Evolutionary conservation across 2,329 filamentous ascomycete species (phyloP).

Genomic region (Cordyceps tenuipes): DNA sequence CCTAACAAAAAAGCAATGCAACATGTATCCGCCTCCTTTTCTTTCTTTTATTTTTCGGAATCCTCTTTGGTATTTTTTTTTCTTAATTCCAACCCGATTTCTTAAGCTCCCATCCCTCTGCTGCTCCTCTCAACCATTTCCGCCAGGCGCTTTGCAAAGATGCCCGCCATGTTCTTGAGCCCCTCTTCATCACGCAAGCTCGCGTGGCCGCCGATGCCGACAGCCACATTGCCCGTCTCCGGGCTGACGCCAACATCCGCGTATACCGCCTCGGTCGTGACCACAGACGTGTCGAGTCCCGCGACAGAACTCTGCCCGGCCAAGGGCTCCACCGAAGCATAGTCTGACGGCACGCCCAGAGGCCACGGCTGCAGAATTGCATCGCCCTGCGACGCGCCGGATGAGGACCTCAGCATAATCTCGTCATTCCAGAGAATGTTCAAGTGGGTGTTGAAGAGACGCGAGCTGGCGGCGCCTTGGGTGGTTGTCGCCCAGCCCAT

Average conservation of each 20-base stretch:
- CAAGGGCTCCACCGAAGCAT: neutral
- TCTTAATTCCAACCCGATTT: too few species aligned
- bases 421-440: slow-evolving; percentile 2
- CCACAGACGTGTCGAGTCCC: neutral
- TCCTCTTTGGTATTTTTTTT: too few species aligned
- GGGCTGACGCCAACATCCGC: neutral
- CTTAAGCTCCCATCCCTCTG: too few species aligned
- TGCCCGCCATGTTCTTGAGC: neutral
- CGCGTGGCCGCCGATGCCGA: neutral
- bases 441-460: neutral
- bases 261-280: neutral
- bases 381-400: neutral
- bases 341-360: neutral
- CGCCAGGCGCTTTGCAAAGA: neutral
- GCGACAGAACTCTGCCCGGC: neutral
- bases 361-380: neutral
- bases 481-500: neutral
- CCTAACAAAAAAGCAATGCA: too few species aligned
- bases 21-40: too few species aligned
- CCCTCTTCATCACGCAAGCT: neutral
- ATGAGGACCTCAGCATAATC: neutral
- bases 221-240: neutral
- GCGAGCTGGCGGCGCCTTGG: neutral
- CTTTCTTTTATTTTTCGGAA: too few species aligned
- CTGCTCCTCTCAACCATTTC: neutral